Evolutionary conservation across 257 asterid species (phyloP), one percentile per base, ranked within the genome.

Genomic region (Marsdenia floribunda): DNA sequence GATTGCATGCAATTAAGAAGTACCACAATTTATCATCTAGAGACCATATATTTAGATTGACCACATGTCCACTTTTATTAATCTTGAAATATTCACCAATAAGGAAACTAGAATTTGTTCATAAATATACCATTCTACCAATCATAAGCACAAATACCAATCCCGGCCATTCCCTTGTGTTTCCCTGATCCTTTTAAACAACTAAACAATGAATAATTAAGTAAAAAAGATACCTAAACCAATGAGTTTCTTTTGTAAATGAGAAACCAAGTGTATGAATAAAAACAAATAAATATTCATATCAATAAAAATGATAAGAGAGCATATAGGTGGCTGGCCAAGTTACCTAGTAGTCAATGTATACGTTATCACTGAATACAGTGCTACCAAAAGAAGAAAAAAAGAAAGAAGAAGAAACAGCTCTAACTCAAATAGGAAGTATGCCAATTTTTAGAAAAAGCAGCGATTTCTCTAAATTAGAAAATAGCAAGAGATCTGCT

Each of bases 401-500:
- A 18, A 18, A 44, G 1, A 44, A 44, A 1, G 10, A 6, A 8
- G 49, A 44, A 44, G 49, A 44, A 4, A 49, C 42, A 6, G 13
- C 44, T 13, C 44, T 16, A 63, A 63, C 44, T 35, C 69, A 64
- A 64, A 44, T 44, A 44, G 49, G 49, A 44, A 44, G 69, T 16
- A 35, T 63, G 69, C 24, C 40, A 5, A 6, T 2, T 11, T 60
- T 18, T 64, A 16, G 47, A 64, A 64, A 35, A 38, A 33, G 69
- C 24, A 63, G 44, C 4, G 4, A 63, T 18, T 35, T 44, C 44
- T 53, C 26, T 70, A 52, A 21, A 50, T 67, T 10, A 66, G 61
- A 73, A 61, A 52, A 58, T 6, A 54, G 55, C 55, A 75, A 71
- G 49, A 54, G 59, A 57, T 42, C 76, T 49, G 63, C 58, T 24